phyloP scores from a whole-genome alignment of 1,284 basidiomycete species.

The Cutaneotrichosporon sp. region DNA sequence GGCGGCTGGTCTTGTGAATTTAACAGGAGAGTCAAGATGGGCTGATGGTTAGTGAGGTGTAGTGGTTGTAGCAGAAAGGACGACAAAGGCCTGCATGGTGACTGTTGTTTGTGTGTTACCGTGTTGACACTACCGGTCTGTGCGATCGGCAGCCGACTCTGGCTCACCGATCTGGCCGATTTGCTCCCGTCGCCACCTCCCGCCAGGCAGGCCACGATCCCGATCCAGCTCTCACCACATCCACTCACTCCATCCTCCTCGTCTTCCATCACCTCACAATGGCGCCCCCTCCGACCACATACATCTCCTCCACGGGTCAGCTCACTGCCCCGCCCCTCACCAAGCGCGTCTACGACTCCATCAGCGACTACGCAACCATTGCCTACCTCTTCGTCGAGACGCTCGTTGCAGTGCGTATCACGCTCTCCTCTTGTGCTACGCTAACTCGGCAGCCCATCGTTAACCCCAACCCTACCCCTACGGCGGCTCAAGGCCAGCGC shows the following conservation, averaged over 20 bases:
- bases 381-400: constrained; percentile 47
- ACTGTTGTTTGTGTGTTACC: too few species aligned
- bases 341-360: constrained; percentile 23
- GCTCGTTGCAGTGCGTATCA: constrained; percentile 39
- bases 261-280: constrained; percentile 16
- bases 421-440: too few species aligned
- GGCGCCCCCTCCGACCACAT: constrained; percentile 26
- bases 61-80: too few species aligned
- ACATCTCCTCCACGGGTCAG: constrained; percentile 42
- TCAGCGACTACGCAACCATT: constrained; percentile 23
- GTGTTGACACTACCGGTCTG: neutral
- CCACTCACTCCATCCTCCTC: neutral
- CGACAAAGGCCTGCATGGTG: too few species aligned
- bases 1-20: too few species aligned
- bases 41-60: too few species aligned
- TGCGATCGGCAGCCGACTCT: too few species aligned
- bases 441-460: constrained; percentile 32
- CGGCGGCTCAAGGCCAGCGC: constrained; percentile 24
- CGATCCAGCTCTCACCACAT: too few species aligned
- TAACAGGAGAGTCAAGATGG: neutral
- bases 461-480: constrained; percentile 29
- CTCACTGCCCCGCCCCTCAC: constrained; percentile 35
- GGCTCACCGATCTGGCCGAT: neutral
- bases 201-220: too few species aligned
- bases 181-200: constrained; percentile 16